Evolutionary conservation across 495 filamentous ascomycete species (phyloP).

Genomic region (Tetracladium marchalianum): DNA sequence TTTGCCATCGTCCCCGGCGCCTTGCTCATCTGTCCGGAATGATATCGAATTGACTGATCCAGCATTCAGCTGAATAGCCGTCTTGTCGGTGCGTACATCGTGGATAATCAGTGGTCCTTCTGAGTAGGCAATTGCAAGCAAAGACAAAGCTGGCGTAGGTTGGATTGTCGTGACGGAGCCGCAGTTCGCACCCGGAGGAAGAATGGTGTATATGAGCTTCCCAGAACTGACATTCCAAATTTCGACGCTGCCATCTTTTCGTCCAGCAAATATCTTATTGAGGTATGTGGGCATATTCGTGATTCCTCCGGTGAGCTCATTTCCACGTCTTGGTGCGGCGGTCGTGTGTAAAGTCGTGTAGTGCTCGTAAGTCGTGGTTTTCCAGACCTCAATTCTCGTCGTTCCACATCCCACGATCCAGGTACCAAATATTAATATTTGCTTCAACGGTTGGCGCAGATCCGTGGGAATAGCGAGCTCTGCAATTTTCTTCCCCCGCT

Average conservation of each 20-base stretch:
- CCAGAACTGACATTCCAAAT: conserved; percentile 95
- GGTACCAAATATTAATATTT: conserved; percentile 74
- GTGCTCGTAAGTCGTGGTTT: conserved; percentile 70
- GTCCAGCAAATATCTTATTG: conserved; percentile 88
- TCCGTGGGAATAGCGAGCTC: conserved; percentile 56
- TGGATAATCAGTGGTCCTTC: conserved; percentile 69
- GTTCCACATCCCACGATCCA: conserved; percentile 80
- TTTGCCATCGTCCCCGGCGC: conserved; percentile 79
- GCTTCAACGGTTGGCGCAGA: conserved; percentile 56
- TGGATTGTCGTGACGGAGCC: conserved; percentile 76
- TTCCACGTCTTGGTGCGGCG: conserved; percentile 34
- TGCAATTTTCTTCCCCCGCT: conserved; percentile 78
- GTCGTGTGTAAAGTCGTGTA: conserved; percentile 68
- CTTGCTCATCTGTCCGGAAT: conserved; percentile 84
- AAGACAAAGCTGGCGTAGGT: conserved; percentile 68
- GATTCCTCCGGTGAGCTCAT: conserved; percentile 59
- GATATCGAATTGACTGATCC: conserved; percentile 54
- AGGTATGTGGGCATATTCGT: conserved; percentile 84
- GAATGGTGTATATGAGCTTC: conserved; percentile 76
- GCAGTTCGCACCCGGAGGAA: conserved; percentile 52
- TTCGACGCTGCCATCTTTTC: conserved; percentile 79
- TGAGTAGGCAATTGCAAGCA: conserved; percentile 82
- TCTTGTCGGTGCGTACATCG: conserved; percentile 66
- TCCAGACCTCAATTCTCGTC: conserved; percentile 80
- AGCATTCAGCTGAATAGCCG: conserved; percentile 54